Conservation (phyloP, 1,284 basidiomycete genomes). For the Blastosporella zonata region DNA sequence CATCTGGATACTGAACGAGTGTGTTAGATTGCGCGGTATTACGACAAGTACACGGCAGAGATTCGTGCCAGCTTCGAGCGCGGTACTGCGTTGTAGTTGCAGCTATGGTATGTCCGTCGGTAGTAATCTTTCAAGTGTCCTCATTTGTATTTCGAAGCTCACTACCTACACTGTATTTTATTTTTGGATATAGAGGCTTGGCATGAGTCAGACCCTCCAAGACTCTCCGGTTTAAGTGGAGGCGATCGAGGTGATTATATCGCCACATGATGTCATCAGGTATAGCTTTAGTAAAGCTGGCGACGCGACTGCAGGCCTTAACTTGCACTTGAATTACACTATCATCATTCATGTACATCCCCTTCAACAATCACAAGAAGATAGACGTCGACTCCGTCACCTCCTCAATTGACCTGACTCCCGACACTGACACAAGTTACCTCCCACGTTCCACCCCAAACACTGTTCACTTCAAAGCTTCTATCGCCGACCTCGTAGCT, state of each 20-base stretch:
- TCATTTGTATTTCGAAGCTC: neutral
- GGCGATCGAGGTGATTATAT: too few species aligned
- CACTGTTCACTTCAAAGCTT: slow-evolving; percentile 23
- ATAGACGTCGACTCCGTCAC: neutral
- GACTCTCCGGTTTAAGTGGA: too few species aligned
- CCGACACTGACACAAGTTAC: neutral
- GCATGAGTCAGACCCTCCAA: too few species aligned
- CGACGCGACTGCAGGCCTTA: neutral
- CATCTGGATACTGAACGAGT: slow-evolving; percentile 2
- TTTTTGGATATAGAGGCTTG: too few species aligned
- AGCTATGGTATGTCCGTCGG: neutral
- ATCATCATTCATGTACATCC: neutral
- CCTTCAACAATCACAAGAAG: neutral
- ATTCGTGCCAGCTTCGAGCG: slow-evolving; percentile 95
- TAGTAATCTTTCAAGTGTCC: neutral
- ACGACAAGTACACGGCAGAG: slow-evolving; percentile 96
- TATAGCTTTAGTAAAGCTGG: neutral
- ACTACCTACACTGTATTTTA: too few species aligned
- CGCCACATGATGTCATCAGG: neutral
- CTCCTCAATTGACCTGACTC: neutral
- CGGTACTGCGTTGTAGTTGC: slow-evolving; percentile 76
- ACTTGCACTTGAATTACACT: neutral
- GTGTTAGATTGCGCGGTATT: slow-evolving; percentile 86
- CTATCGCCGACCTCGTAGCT: slow-evolving; percentile 37
- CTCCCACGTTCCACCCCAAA: neutral